Conservation (phyloP, 371 early-diverging fungal genomes). For the Dentiscutata heterogama region DNA sequence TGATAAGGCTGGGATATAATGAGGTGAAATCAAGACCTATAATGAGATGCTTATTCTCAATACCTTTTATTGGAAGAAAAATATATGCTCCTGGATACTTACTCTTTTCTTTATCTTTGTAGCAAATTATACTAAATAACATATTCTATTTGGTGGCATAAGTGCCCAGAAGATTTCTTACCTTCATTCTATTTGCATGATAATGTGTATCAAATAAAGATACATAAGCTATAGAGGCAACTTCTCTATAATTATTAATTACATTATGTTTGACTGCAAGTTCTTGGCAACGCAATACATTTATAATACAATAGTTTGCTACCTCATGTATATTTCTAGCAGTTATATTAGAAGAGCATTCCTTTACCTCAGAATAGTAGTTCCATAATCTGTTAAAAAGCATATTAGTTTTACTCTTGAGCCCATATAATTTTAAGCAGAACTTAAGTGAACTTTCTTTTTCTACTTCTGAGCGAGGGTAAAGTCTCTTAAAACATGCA, state of each 20-base stretch:
- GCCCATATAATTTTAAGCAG: too few relatives aligned
- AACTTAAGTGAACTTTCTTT: slow-evolving; percentile 15
- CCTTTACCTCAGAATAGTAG: neutral
- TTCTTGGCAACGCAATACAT: slow-evolving; percentile 23
- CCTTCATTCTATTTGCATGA: too few relatives aligned
- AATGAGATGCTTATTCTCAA: slow-evolving; percentile 1
- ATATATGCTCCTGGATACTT: slow-evolving; percentile 33
- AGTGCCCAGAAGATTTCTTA: too few relatives aligned
- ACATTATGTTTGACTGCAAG: slow-evolving; percentile 18
- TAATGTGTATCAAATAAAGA: neutral
- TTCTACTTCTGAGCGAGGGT: too few relatives aligned
- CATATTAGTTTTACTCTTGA: neutral
- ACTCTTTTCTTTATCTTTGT: slow-evolving; percentile 10
- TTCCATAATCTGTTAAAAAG: neutral
- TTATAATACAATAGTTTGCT: slow-evolving; percentile 24
- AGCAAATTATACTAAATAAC: slow-evolving; percentile 5
- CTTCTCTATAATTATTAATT: slow-evolving; percentile 26
- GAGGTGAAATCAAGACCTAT: slow-evolving; percentile 26
- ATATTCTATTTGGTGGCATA: too few relatives aligned
- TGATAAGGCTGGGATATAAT: slow-evolving; percentile 31
- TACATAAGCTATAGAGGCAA: slow-evolving; percentile 10
- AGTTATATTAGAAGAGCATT: too few relatives aligned
- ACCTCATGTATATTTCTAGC: neutral
- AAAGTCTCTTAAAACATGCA: slow-evolving; percentile 20
- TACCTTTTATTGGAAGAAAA: slow-evolving; percentile 3